Conservation (phyloP, 2,329 filamentous ascomycete species). For the Microsporum canis region DNA sequence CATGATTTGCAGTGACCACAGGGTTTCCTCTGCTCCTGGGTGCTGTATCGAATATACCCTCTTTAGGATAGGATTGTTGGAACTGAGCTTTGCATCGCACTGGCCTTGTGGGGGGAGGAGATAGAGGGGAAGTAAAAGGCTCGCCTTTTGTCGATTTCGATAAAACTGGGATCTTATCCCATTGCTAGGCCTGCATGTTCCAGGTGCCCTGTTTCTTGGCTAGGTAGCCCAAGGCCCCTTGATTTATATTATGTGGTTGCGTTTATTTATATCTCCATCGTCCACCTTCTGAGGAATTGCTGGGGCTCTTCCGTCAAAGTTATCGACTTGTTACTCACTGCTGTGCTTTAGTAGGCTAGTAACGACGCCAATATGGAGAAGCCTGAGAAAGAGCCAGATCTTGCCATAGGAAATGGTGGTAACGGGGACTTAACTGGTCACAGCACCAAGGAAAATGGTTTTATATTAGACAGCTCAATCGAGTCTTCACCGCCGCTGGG, state of each 20-base stretch:
- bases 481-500: slow-evolving; percentile 9
- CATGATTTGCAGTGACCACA: background rate
- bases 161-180: background rate
- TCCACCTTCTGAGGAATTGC: background rate
- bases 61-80: background rate
- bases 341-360: background rate
- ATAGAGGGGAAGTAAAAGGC: background rate
- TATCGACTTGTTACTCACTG: background rate
- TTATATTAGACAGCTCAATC: background rate
- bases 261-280: background rate
- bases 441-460: background rate
- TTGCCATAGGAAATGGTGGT: background rate
- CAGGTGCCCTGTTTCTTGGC: background rate
- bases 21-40: background rate
- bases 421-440: background rate
- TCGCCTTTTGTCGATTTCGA: background rate
- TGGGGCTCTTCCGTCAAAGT: background rate
- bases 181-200: background rate
- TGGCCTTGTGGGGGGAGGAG: background rate
- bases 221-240: background rate
- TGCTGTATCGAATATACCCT: background rate
- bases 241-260: background rate
- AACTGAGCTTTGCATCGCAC: background rate
- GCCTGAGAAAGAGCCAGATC: background rate
- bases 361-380: background rate